phyloP scores from a whole-genome alignment of 2,329 filamentous ascomycete species.

The Thelonectria rubi region DNA sequence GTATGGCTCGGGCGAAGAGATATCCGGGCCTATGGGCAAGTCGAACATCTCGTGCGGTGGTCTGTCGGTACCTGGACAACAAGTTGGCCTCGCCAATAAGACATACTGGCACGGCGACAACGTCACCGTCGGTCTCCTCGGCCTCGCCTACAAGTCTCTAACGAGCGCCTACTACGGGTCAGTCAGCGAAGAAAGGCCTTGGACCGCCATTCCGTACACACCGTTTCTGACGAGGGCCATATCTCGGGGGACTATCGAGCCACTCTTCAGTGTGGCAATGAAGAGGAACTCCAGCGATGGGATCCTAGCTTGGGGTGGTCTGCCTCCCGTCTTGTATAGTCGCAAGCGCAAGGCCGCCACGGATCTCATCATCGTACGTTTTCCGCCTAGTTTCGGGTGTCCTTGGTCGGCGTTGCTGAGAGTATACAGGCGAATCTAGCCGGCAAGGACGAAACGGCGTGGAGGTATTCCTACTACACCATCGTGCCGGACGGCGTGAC shows the following conservation, averaged over 20 bases:
- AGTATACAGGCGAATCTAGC: constrained; percentile 54
- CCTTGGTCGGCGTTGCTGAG: constrained; percentile 5
- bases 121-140: constrained; percentile 60
- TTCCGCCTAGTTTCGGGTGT: background rate
- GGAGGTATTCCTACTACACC: constrained; percentile 62
- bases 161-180: constrained; percentile 58
- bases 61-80: constrained; percentile 55
- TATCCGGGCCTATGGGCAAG: constrained; percentile 58
- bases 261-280: constrained; percentile 59
- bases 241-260: constrained; percentile 54
- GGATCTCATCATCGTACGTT: constrained; percentile 57
- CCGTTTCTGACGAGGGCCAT: constrained; percentile 61
- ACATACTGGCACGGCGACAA: constrained; percentile 64
- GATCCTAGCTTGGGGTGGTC: constrained; percentile 57
- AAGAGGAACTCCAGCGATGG: constrained; percentile 57
- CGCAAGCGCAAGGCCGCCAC: constrained; percentile 46
- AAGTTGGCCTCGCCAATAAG: constrained; percentile 58
- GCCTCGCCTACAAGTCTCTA: constrained; percentile 60
- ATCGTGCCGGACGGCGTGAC: constrained; percentile 59
- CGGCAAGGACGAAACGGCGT: constrained; percentile 50
- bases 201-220: constrained; percentile 54
- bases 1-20: constrained; percentile 60
- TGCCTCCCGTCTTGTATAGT: constrained; percentile 51
- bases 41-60: constrained; percentile 58
- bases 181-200: constrained; percentile 49